Evolutionary conservation across 1,139 yeast genomes (phyloP), one percentile per base, ranked within the genome.

Genomic region (Protomyces gravidus): DNA sequence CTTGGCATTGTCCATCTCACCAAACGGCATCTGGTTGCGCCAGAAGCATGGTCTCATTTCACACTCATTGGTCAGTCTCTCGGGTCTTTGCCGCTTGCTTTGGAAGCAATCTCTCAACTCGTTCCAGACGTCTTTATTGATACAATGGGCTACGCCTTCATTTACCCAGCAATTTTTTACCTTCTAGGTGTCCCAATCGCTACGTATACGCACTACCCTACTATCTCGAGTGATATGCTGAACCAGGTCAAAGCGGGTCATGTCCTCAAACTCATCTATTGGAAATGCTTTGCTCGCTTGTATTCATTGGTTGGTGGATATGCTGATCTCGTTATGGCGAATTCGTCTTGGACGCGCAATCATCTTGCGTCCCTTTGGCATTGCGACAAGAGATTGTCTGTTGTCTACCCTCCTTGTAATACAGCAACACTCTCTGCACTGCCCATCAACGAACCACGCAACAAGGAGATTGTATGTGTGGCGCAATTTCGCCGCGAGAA

Each of bases 401-500:
- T 84, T 0, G 75, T 90, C 39, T 92, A 87, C 69, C 98, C 98
- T 4, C 96, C 96, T 0, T 86, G 95, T 68, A 86, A 89, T 3
- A 83, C 87, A 4, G 87, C 83, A 65, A 76, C 75, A 55, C 71
- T 79, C 17, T 71, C 75, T 45, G 65, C 65, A 17, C 66, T 68
- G 9, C 64, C 63, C 13, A 30, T 65, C 3, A 45, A 46, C 23
- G 61, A 50, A 27, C 61, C 63, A 0, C 77, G 95, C 63, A 73
- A 77, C 58, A 81, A 85, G 59, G 77, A 78, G 36, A 76, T 89
- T 62, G 78, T 92, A 6, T 89, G 85, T 62, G 74, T 94, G 56
- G 97, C 97, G 0, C 99, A 94, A 72, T 94, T 88, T 73, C 81
- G 99, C 62, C 94, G 96, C 0, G 99, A 94, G 70, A 94, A 94